phyloP scores from a whole-genome alignment of 345 rosid genomes.

The Crucihimalaya himalaica region DNA sequence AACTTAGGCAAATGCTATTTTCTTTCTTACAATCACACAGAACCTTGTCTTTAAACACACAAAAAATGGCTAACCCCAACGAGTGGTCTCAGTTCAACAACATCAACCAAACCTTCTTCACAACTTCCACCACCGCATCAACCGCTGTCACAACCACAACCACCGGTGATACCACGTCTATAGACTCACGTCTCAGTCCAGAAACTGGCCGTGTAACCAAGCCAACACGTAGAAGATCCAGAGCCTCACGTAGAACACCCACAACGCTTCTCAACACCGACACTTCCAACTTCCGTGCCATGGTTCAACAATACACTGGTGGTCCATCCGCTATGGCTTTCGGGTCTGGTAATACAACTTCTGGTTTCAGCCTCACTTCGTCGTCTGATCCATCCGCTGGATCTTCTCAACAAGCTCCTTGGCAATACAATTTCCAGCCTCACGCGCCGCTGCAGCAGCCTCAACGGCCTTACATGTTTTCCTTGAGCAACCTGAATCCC shows the following conservation, averaged over 20 bases:
- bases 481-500: constrained; percentile 36
- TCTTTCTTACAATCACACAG: constrained; percentile 28
- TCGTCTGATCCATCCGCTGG: constrained; percentile 34
- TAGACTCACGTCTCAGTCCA: constrained; percentile 50
- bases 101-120: constrained; percentile 48
- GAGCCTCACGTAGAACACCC: constrained; percentile 95
- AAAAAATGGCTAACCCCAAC: constrained; percentile 63
- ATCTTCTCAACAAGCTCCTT: constrained; percentile 38
- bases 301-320: constrained; percentile 97
- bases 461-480: constrained; percentile 39
- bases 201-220: constrained; percentile 74
- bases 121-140: constrained; percentile 41
- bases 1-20: constrained; percentile 29
- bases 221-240: constrained; percentile 78
- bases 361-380: constrained; percentile 38
- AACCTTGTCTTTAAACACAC: constrained; percentile 1
- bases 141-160: constrained; percentile 38
- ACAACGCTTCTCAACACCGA: constrained; percentile 94
- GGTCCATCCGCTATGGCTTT: constrained; percentile 70
- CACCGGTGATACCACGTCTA: constrained; percentile 28
- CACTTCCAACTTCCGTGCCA: constrained; percentile 85
- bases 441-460: constrained; percentile 17
- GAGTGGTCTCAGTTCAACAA: constrained; percentile 73
- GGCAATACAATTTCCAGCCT: constrained; percentile 34
- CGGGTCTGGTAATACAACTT: constrained; percentile 40